Evolutionary conservation across 345 rosid species (phyloP), one percentile per base, ranked within the genome.

Genomic region (Jatropha curcas): DNA sequence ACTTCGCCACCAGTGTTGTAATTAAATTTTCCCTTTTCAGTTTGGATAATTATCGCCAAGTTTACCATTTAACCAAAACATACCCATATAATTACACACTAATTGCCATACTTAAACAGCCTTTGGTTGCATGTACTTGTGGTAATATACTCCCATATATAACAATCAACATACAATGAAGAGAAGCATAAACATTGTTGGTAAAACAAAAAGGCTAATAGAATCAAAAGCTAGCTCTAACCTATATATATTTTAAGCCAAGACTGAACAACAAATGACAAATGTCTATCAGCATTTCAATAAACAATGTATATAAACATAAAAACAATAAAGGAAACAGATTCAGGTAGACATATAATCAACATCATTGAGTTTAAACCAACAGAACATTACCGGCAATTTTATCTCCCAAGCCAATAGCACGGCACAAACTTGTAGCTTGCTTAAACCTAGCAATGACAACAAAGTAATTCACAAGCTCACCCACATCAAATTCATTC

Each of bases 381-480:
- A 56, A 48, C 69, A 70, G 33, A 52, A 61, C 48, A 75, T 65
- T 71, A 88, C 92, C 87, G 9, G 81, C 62, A 74, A 77, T 67
- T 76, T 77, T 82, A 11, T 79, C 90, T 55, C 74, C 87, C 75
- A 90, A 70, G 13, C 78, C 88, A 63, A 90, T 37, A 73, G 82
- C 84, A 68, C 85, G 82, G 79, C 86, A 84, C 77, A 94, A 60
- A 19, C 16, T 65, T 34, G 79, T 37, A 46, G 82, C 83, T 62
- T 85, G 86, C 69, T 82, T 78, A 50, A 70, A 84, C 81, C 74
- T 82, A 0, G 89, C 84, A 45, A 77, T 73, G 39, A 50, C 57
- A 33, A 82, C 56, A 39, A 86, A 75, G 71, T 75, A 84, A 51
- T 76, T 83, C 25, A 81, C 81, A 46, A 93, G 83, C 80, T 86